A percentile compares a stretch with the other conserved stretches of the same genome.
These are phyloP conservation scores for Akanthomyces uredinophilus DNA, from an alignment of 2,329 filamentous ascomycete genomes.

Conservation along the genomic window DNA sequence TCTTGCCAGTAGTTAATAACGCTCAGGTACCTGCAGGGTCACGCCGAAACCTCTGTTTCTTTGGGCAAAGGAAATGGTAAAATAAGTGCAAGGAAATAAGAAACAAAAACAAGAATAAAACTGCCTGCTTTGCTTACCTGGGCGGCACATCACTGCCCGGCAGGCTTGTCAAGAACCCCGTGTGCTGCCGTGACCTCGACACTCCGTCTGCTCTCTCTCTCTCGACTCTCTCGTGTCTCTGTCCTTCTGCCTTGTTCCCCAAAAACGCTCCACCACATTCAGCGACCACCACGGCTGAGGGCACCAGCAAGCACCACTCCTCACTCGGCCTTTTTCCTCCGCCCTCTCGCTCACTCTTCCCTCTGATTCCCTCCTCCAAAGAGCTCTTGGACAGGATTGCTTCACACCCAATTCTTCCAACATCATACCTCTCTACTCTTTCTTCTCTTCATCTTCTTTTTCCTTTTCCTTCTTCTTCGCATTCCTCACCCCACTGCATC, in stretches of 20 bases:
- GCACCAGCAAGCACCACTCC: background rate
- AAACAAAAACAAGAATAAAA: background rate
- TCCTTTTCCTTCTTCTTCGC: slow-evolving; percentile 19
- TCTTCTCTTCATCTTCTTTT: slow-evolving; percentile 19
- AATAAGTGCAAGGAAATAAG: background rate
- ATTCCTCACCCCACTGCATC: slow-evolving; percentile 18
- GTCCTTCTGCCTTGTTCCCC: background rate
- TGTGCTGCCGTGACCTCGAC: background rate
- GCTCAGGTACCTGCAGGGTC: background rate
- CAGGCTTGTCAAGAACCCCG: background rate
- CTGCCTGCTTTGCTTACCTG: background rate
- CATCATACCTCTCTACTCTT: slow-evolving; percentile 17
- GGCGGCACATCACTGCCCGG: background rate
- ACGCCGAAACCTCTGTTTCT: background rate
- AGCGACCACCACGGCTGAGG: background rate
- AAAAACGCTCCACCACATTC: slow-evolving; percentile 4
- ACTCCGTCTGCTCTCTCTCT: background rate
- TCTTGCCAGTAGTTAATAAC: too few relatives aligned
- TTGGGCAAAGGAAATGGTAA: background rate
- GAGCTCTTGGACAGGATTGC: slow-evolving; percentile 23
- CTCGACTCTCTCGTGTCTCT: background rate
- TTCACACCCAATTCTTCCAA: slow-evolving; percentile 22
- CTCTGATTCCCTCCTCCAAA: slow-evolving; percentile 22
- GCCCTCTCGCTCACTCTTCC: slow-evolving; percentile 17
- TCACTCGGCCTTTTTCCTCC: slow-evolving; percentile 1